These are phyloP conservation scores for Candida anglica DNA, from an alignment of 805 yeast species.

Conservation along the genomic window DNA sequence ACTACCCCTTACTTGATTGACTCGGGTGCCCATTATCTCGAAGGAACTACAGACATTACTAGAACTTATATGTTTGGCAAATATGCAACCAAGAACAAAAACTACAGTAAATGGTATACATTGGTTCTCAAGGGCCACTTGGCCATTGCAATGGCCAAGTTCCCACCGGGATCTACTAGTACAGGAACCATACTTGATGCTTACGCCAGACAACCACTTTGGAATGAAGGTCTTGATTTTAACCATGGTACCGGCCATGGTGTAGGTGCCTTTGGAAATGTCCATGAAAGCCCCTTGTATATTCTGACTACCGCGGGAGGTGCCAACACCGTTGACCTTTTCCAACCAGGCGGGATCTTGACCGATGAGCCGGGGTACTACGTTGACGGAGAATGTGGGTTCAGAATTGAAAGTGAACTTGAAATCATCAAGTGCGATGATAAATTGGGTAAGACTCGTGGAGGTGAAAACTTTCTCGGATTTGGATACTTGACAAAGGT, in stretches of 20 bases:
- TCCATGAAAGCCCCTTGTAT: conserved; percentile 93
- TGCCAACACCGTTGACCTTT: conserved; percentile 43
- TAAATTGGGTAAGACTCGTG: conserved; percentile 34
- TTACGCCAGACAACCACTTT: conserved; percentile 77
- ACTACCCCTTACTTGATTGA: conserved; percentile 72
- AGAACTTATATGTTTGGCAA: conserved; percentile 70
- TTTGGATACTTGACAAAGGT: conserved; percentile 40
- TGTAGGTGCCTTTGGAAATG: conserved; percentile 85
- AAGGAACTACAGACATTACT: conserved; percentile 96
- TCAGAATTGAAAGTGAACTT: conserved; percentile 84
- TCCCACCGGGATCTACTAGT: conserved; percentile 63
- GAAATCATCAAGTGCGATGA: conserved; percentile 45
- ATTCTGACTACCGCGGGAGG: conserved; percentile 55
- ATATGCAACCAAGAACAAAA: conserved; percentile 38
- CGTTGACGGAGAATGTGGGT: conserved; percentile 84
- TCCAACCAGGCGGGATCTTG: conserved; percentile 61
- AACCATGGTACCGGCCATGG: conserved; percentile 98
- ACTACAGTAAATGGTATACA: conserved; percentile 70
- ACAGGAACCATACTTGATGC: conserved; percentile 76
- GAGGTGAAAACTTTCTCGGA: conserved; percentile 28
- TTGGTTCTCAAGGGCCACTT: conserved; percentile 89
- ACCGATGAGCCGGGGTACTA: conserved; percentile 96
- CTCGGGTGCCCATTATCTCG: conserved; percentile 87
- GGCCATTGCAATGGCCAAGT: conserved; percentile 74
- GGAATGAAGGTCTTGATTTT: conserved; percentile 81